These are phyloP conservation scores for Hsuehochloa calcarea DNA, from an alignment of 176 grass and related monocot species.

Conservation along the genomic window DNA sequence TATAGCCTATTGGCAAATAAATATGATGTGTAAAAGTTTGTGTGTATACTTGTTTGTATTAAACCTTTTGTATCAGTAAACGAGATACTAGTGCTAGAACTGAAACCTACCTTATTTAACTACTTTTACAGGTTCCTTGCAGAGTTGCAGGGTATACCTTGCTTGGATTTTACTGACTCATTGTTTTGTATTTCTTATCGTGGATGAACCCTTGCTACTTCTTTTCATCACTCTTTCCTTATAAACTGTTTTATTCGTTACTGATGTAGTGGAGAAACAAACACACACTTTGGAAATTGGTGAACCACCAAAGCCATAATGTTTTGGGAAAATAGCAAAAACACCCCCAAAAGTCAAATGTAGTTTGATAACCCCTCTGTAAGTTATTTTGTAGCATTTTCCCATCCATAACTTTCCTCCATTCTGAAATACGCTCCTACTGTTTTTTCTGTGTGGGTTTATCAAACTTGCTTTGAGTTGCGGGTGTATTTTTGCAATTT, in stretches of 20 bases:
- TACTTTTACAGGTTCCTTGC: background rate
- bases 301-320: background rate
- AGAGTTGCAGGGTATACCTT: conserved; percentile 4
- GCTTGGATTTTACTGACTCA: background rate
- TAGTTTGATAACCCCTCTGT: background rate
- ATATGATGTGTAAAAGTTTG: background rate
- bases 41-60: background rate
- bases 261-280: background rate
- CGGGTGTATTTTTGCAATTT: background rate
- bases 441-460: background rate
- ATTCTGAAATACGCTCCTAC: background rate
- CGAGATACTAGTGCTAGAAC: background rate
- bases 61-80: conserved; percentile 4
- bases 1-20: background rate
- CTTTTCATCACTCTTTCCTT: background rate
- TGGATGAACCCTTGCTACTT: background rate
- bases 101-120: background rate
- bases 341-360: background rate
- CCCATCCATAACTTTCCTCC: background rate
- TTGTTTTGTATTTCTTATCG: conserved; percentile 3
- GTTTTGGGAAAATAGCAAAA: background rate
- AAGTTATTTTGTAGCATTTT: background rate
- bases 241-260: background rate
- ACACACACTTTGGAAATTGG: background rate
- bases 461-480: background rate